These are phyloP conservation scores for Claviceps sp. DNA, from an alignment of 2,329 filamentous ascomycete genomes.

Conservation along the genomic window DNA sequence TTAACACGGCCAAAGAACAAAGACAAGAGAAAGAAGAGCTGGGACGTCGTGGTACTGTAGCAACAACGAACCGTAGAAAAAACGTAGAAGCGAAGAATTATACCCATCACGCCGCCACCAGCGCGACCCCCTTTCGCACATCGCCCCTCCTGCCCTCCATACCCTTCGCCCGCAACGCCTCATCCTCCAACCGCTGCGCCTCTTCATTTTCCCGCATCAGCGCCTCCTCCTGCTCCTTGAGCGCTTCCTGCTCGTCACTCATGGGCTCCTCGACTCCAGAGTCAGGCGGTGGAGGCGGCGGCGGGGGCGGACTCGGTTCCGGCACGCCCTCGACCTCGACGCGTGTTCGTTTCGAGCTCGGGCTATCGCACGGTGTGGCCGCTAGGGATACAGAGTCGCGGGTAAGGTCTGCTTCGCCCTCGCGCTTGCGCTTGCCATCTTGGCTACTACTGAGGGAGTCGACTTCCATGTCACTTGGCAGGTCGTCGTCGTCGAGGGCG, in stretches of 20 bases:
- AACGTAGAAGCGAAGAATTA: neutral
- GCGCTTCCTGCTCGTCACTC: slow-evolving; percentile 24
- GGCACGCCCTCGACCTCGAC: slow-evolving; percentile 29
- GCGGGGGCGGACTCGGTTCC: slow-evolving; percentile 29
- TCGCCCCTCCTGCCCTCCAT: slow-evolving; percentile 13
- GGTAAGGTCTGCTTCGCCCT: slow-evolving; percentile 23
- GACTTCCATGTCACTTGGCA: slow-evolving; percentile 23
- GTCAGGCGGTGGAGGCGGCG: slow-evolving; percentile 32
- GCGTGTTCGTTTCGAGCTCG: slow-evolving; percentile 38
- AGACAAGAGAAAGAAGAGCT: neutral
- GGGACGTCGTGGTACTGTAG: neutral
- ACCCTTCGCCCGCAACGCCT: slow-evolving; percentile 21
- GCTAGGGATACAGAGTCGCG: slow-evolving; percentile 23
- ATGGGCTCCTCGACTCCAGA: slow-evolving; percentile 21
- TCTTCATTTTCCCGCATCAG: slow-evolving; percentile 41
- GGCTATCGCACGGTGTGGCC: slow-evolving; percentile 40
- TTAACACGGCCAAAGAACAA: neutral
- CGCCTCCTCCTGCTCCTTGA: slow-evolving; percentile 37
- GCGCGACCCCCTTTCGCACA: slow-evolving; percentile 12
- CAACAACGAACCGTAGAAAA: neutral
- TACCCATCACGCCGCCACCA: slow-evolving; percentile 7
- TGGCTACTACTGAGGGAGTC: slow-evolving; percentile 30
- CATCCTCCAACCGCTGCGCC: slow-evolving; percentile 37
- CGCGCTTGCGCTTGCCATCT: slow-evolving; percentile 53
- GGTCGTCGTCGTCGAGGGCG: slow-evolving; percentile 7